phyloP scores from a whole-genome alignment of 805 yeast species.

The Saturnispora quitensis region DNA sequence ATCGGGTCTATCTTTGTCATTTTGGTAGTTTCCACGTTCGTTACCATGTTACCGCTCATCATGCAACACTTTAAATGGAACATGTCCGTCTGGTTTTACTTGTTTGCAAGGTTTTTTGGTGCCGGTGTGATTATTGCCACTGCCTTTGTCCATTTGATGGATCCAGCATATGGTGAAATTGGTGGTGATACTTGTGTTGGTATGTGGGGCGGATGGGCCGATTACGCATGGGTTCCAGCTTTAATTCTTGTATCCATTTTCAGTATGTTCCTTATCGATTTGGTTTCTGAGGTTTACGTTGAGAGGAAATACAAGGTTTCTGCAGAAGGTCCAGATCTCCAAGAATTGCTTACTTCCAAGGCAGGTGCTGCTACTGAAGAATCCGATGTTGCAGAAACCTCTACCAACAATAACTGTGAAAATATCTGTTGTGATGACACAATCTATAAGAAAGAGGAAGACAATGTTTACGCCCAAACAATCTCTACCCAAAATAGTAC shows the following conservation, averaged over 20 bases:
- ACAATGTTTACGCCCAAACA: conserved; percentile 5
- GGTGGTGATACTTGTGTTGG: conserved; percentile 46
- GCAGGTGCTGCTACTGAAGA: conserved; percentile 18
- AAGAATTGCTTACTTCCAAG: conserved; percentile 22
- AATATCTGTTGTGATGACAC: conserved; percentile 4
- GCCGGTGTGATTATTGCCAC: conserved; percentile 78
- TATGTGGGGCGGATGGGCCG: conserved; percentile 44
- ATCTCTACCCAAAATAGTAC: conserved; percentile 6
- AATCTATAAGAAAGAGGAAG: neutral
- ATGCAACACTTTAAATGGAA: conserved; percentile 45
- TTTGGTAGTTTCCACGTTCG: conserved; percentile 43
- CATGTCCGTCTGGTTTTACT: conserved; percentile 47
- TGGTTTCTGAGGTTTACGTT: conserved; percentile 33
- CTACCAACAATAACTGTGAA: neutral
- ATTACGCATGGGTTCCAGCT: conserved; percentile 43
- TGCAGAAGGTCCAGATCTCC: conserved; percentile 10
- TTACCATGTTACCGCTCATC: conserved; percentile 48
- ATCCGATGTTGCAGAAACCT: conserved; percentile 13
- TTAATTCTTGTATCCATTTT: conserved; percentile 38
- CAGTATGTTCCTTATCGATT: conserved; percentile 37
- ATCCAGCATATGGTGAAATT: conserved; percentile 52
- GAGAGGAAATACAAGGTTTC: conserved; percentile 23
- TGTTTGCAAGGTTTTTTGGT: conserved; percentile 61
- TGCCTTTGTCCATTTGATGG: conserved; percentile 61
- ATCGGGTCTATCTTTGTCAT: conserved; percentile 55